Percentiles rank a stretch among this genome's conserved stretches.
Conservation (phyloP, 768 basidiomycete species). For the Mycena metata region DNA sequence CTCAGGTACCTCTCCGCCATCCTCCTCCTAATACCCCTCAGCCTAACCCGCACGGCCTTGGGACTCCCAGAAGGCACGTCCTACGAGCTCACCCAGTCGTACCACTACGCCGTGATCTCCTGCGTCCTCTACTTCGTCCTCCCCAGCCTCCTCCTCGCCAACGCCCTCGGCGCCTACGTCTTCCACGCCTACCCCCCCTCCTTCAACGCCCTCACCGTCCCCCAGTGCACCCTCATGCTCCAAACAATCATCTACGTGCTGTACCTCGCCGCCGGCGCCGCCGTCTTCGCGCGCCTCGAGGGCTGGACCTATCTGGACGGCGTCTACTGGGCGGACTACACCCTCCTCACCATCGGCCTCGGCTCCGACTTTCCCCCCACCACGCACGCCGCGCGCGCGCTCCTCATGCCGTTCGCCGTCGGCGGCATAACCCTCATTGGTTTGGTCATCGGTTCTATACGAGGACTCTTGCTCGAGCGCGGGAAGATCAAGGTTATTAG, state of each 20-base stretch:
- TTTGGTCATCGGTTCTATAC: conserved; percentile 54
- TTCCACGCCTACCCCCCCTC: conserved; percentile 54
- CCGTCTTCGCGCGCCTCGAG: conserved; percentile 52
- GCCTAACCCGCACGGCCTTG: conserved; percentile 42
- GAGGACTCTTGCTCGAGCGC: conserved; percentile 54
- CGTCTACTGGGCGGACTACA: conserved; percentile 60
- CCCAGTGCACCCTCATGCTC: conserved; percentile 59
- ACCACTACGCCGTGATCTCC: conserved; percentile 55
- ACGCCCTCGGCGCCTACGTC: conserved; percentile 43
- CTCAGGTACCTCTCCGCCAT: conserved; percentile 54
- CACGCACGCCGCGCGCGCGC: conserved; percentile 43
- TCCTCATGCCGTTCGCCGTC: conserved; percentile 56
- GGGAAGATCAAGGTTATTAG: conserved; percentile 52
- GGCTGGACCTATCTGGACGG: conserved; percentile 55
- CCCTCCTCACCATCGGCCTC: conserved; percentile 56
- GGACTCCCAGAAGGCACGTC: conserved; percentile 24
- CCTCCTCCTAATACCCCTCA: conserved; percentile 52
- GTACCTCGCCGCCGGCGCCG: conserved; percentile 56
- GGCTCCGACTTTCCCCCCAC: conserved; percentile 54
- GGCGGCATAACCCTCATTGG: conserved; percentile 55
- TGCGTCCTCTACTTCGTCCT: conserved; percentile 40
- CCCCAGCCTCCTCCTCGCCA: conserved; percentile 38
- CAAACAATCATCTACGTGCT: conserved; percentile 56
- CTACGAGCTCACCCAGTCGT: conserved; percentile 50
- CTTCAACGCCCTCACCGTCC: conserved; percentile 52